These are phyloP conservation scores for Arabidopsis hybrid DNA, from an alignment of 441 rosid genomes.

Conservation along the genomic window DNA sequence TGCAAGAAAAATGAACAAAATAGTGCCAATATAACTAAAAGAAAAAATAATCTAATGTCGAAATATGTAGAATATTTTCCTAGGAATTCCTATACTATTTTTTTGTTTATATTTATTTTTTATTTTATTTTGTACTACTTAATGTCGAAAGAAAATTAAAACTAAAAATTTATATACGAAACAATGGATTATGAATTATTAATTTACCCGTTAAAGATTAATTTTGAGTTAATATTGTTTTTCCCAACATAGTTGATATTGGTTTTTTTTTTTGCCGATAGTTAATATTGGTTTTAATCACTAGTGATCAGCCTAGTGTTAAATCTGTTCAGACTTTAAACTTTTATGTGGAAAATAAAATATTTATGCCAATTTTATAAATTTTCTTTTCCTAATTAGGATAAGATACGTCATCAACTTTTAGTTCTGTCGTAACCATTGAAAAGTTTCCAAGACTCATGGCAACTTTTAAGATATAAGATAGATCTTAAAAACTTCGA, in stretches of 20 bases:
- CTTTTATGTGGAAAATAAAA: neutral
- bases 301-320: no score
- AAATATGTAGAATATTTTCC: neutral
- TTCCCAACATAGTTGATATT: neutral
- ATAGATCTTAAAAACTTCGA: neutral
- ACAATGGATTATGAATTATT: no score
- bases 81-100: no score
- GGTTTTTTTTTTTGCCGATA: no score
- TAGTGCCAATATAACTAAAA: no score
- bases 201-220: no score
- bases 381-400: neutral
- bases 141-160: neutral
- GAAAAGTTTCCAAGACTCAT: slow-evolving; percentile 34
- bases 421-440: slow-evolving; percentile 23
- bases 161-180: no score
- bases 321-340: no score
- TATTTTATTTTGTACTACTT: neutral
- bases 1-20: neutral
- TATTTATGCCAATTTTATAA: neutral
- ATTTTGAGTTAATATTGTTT: no score
- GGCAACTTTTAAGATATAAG: slow-evolving; percentile 5
- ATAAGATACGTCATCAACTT: slow-evolving; percentile 34
- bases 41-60: no score
- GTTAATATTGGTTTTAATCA: no score
- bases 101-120: no score